Percentiles rank a stretch among this genome's conserved stretches.
phyloP scores from a whole-genome alignment of 768 basidiomycete species.

The Terana coerulea region DNA sequence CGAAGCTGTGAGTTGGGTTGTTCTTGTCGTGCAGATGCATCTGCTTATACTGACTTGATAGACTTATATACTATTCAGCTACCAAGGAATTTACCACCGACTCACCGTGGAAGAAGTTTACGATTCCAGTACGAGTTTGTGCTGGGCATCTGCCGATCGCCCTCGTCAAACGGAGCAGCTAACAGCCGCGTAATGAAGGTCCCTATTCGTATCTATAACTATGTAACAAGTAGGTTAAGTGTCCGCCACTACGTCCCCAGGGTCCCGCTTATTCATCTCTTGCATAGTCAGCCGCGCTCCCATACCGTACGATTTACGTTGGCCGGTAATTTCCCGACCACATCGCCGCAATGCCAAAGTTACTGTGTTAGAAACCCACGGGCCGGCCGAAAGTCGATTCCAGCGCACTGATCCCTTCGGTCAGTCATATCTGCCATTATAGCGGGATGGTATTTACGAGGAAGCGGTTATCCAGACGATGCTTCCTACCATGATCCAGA shows the following conservation, averaged over 20 bases:
- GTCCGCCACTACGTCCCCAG: not conserved
- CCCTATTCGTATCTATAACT: conserved; percentile 86
- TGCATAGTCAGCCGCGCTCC: conserved; percentile 50
- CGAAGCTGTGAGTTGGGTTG: conserved; percentile 62
- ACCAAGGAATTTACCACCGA: conserved; percentile 83
- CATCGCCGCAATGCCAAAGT: not conserved
- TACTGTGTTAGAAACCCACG: not conserved
- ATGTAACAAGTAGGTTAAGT: conserved; percentile 63
- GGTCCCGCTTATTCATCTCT: not conserved
- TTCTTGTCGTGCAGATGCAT: not conserved
- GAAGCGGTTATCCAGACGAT: no score
- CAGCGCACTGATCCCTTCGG: not conserved
- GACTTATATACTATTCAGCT: conserved; percentile 77
- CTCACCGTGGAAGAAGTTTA: conserved; percentile 80
- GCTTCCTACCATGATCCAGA: conserved; percentile 27
- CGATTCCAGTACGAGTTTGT: conserved; percentile 87
- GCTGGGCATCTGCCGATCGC: conserved; percentile 73
- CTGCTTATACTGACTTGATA: conserved; percentile 30
- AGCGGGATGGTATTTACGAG: no score
- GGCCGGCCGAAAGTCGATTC: not conserved
- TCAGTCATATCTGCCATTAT: not conserved
- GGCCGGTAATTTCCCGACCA: conserved; percentile 50
- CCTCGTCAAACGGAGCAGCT: conserved; percentile 39
- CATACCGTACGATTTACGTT: conserved; percentile 77
- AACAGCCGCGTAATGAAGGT: conserved; percentile 83